phyloP scores from a whole-genome alignment of 1,139 yeast species.

The Candida sp. region DNA sequence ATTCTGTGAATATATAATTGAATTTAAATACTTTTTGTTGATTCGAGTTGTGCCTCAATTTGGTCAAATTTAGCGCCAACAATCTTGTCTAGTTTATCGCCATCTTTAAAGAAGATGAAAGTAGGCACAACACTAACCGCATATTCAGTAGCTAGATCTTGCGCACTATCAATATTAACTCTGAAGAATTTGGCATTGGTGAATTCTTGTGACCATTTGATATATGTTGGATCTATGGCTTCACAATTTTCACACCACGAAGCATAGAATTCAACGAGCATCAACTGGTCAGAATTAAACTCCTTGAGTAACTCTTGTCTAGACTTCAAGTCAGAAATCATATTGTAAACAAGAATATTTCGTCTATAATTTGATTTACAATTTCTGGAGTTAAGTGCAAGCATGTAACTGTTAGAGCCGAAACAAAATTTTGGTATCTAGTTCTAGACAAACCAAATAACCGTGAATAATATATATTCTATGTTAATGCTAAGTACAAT shows the following conservation, averaged over 20 bases:
- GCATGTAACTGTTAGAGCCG: no score
- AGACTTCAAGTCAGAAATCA: neutral
- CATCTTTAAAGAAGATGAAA: slow-evolving; percentile 26
- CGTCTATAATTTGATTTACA: no score
- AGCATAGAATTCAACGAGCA: slow-evolving; percentile 35
- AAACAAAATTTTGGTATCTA: no score
- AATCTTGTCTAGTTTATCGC: slow-evolving; percentile 23
- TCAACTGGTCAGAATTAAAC: neutral
- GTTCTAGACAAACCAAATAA: no score
- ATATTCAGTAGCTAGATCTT: slow-evolving; percentile 26
- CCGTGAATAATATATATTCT: no score
- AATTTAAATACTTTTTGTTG: neutral
- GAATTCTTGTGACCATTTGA: slow-evolving; percentile 29
- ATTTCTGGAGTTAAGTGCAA: no score
- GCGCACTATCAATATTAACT: slow-evolving; percentile 33
- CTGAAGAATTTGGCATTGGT: slow-evolving; percentile 38
- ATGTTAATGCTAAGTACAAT: no score
- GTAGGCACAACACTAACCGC: slow-evolving; percentile 36
- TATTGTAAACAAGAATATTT: neutral
- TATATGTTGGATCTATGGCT: slow-evolving; percentile 38
- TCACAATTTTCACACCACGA: slow-evolving; percentile 49
- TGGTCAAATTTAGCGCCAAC: slow-evolving; percentile 27
- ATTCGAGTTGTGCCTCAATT: neutral
- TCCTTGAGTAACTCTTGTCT: neutral
- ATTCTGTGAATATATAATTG: slow-evolving; percentile 3